These are phyloP conservation scores for Sarcodon aspratus DNA, from an alignment of 768 basidiomycete genomes.

Conservation along the genomic window DNA sequence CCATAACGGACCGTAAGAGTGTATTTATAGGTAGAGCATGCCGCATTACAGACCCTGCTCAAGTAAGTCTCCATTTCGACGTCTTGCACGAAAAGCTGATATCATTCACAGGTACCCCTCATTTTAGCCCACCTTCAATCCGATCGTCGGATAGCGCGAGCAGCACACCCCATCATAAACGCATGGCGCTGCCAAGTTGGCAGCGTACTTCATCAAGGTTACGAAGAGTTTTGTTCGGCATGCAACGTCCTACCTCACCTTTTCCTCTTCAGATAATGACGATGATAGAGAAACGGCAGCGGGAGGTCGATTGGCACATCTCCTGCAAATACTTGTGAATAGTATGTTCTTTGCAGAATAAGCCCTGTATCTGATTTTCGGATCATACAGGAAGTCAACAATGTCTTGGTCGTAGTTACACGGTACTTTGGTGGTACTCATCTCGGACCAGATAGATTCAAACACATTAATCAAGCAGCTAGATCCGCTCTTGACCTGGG, in stretches of 20 bases:
- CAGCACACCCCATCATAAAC: conserved; percentile 71
- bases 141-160: conserved; percentile 63
- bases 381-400: conserved; percentile 50
- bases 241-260: neutral
- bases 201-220: conserved; percentile 64
- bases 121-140: conserved; percentile 58
- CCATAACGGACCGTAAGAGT: conserved; percentile 81
- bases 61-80: conserved; percentile 34
- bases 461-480: conserved; percentile 93
- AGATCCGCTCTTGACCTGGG: conserved; percentile 82
- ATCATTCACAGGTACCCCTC: conserved; percentile 41
- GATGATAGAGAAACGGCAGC: conserved; percentile 94
- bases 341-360: neutral
- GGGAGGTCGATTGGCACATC: conserved; percentile 80
- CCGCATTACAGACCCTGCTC: conserved; percentile 61
- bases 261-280: conserved; percentile 59
- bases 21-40: conserved; percentile 82
- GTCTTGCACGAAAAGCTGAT: conserved; percentile 9
- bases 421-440: conserved; percentile 91
- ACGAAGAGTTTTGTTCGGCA: neutral
- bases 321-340: conserved; percentile 77
- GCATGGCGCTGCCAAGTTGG: conserved; percentile 73
- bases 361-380: neutral
- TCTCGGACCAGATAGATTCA: conserved; percentile 80
- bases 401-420: conserved; percentile 87